Base-by-base conservation (phyloP, 2,329 filamentous ascomycete genomes). In the Colletotrichum theobromicola region DNA sequence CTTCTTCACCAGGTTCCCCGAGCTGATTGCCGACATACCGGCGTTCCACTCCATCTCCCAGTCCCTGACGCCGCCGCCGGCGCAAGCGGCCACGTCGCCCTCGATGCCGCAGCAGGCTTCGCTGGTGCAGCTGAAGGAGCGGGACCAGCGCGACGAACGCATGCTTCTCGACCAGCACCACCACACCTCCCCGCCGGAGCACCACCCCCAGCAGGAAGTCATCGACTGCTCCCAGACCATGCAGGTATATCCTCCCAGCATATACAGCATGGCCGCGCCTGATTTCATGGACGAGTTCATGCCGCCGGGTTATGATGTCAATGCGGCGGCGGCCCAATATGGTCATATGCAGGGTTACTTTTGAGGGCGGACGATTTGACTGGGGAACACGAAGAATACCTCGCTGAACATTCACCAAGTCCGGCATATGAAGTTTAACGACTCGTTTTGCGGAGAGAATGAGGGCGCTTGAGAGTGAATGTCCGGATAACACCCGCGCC, bases 21-120 rank as follows among this genome's bases (percentile, higher is more conserved):
- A 82, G 35, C 73, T 82, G 15, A 75, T 53, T 4, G 77, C 75
- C 7, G 80, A 90, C 30, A 82, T 82, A 0, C 80, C 80, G 3
- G 21, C 24, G 7, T 72, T 67, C 55, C 68, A 67, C n/a, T 72
- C 72, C 34, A 12, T 75, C 26, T 37, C 55, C 5, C 68, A 63
- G 24, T 46, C 68, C 7, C 24, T 72, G 10, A 50, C 57, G 13
- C 63, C 72, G 13, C 63, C 72, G 4, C 32, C 34, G 15, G 28
- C 15, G 34, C 21, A 34, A 12, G 62, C 57, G 7, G 26, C 37
- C 16, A 37, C 62, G 5, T 60, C 63, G 10, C 46, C 62, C 4
- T 16, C 30, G 10, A 26, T 67, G 57, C 68, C 68, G 1, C 72
- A 58, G 24, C 68, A 72, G n/a, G 72, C 68, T n/a, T 75, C 62